Evolutionary conservation across 805 yeast species (phyloP).

Genomic region (Ogataea nonfermentans): DNA sequence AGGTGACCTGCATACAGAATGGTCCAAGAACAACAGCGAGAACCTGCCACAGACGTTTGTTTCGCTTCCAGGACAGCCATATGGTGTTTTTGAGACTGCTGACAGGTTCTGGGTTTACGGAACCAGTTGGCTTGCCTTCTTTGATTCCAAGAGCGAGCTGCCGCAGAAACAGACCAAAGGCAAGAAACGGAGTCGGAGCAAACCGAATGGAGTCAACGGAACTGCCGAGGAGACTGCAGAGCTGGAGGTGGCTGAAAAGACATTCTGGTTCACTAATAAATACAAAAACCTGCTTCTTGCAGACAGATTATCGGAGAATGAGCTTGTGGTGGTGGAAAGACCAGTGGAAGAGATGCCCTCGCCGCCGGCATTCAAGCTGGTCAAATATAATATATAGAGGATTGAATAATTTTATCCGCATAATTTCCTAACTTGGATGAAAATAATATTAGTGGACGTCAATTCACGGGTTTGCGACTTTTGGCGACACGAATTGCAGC

Average conservation of each 20-base stretch:
- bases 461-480: constrained; percentile 2
- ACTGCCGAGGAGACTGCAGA: constrained; percentile 17
- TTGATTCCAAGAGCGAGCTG: constrained; percentile 61
- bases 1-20: constrained; percentile 51
- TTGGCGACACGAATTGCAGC: constrained; percentile 7
- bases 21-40: constrained; percentile 81
- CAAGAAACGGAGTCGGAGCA: constrained; percentile 28
- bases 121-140: constrained; percentile 71
- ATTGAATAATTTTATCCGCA: constrained; percentile 2
- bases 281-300: constrained; percentile 71
- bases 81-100: constrained; percentile 57
- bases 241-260: constrained; percentile 30
- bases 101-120: constrained; percentile 83
- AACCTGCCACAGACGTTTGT: constrained; percentile 65
- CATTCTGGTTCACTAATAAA: constrained; percentile 75
- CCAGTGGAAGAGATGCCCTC: constrained; percentile 56
- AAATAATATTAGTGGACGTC: constrained; percentile 14
- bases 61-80: constrained; percentile 60
- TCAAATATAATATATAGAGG: constrained; percentile 46
- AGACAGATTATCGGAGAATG: constrained; percentile 48
- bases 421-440: constrained; percentile 38
- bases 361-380: constrained; percentile 63
- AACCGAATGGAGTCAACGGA: constrained; percentile 34
- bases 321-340: constrained; percentile 73
- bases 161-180: constrained; percentile 25